Evolutionary conservation across 31 red algal species (phyloP).

Genomic region (Odonthalia washingtoniensis): DNA sequence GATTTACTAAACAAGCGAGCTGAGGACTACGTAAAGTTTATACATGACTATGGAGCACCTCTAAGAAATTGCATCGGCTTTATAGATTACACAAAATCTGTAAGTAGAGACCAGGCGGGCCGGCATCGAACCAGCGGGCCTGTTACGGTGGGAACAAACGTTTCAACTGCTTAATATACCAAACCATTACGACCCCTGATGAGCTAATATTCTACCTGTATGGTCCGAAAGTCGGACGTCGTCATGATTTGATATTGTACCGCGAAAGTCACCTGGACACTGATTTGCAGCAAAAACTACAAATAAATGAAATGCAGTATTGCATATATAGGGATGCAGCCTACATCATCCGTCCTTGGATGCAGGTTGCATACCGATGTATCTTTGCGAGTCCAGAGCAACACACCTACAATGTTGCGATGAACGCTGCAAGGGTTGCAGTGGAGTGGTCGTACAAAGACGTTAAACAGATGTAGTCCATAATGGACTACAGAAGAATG

Average conservation of each 20-base stretch:
- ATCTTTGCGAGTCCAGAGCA: not conserved
- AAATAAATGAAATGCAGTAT: no score
- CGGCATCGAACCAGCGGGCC: no score
- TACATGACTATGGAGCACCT: not conserved
- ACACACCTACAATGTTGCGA: not conserved
- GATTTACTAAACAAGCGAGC: not conserved
- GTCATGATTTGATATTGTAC: not conserved
- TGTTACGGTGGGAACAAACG: no score
- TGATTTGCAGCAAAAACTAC: not conserved
- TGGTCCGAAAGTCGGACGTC: not conserved
- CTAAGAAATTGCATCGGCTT: not conserved
- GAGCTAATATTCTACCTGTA: no score
- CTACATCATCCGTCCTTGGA: no score
- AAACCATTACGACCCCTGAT: no score
- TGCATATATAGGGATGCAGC: no score
- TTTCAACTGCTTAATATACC: no score
- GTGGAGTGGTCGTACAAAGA: conserved; percentile 27
- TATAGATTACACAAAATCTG: conserved; percentile 36
- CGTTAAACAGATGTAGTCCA: conserved; percentile 15
- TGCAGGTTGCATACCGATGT: no score
- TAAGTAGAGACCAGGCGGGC: not conserved
- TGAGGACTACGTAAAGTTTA: not conserved
- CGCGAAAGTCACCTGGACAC: not conserved
- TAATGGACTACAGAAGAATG: not conserved
- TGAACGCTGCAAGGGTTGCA: not conserved